Evolutionary conservation across 2,329 filamentous ascomycete species (phyloP).

Genomic region (Elsinoe australis): DNA sequence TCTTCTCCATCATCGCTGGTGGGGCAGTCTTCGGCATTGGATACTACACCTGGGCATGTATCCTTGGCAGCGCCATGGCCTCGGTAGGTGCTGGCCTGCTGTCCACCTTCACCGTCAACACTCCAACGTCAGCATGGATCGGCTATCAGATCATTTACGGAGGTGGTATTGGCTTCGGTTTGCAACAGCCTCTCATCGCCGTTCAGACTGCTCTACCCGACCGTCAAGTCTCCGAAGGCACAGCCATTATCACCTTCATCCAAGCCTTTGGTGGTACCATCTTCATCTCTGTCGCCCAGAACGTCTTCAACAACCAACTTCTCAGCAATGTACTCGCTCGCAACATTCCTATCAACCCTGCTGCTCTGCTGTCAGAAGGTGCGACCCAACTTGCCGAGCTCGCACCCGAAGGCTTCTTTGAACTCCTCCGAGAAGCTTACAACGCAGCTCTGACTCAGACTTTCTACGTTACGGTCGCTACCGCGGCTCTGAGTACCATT

Average conservation of each 20-base stretch:
- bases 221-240: slow-evolving; percentile 41
- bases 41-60: slow-evolving; percentile 16
- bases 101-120: slow-evolving; percentile 33
- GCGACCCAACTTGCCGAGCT: slow-evolving; percentile 52
- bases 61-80: slow-evolving; percentile 29
- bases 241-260: slow-evolving; percentile 43
- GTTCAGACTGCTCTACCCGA: slow-evolving; percentile 40
- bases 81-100: slow-evolving; percentile 37
- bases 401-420: slow-evolving; percentile 46
- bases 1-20: slow-evolving; percentile 22
- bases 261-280: slow-evolving; percentile 44
- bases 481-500: slow-evolving; percentile 47
- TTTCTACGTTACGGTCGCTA: slow-evolving; percentile 53
- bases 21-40: slow-evolving; percentile 16
- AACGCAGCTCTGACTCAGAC: slow-evolving; percentile 52
- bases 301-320: slow-evolving; percentile 45
- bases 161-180: slow-evolving; percentile 38
- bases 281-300: slow-evolving; percentile 45
- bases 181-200: slow-evolving; percentile 43
- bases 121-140: slow-evolving; percentile 28
- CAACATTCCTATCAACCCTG: slow-evolving; percentile 35
- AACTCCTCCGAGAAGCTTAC: slow-evolving; percentile 54
- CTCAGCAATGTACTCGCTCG: slow-evolving; percentile 32
- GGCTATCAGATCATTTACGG: slow-evolving; percentile 24
- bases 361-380: slow-evolving; percentile 39